These are phyloP conservation scores for Diospyros lotus DNA, from an alignment of 148 eudicot species.

Conservation along the genomic window DNA sequence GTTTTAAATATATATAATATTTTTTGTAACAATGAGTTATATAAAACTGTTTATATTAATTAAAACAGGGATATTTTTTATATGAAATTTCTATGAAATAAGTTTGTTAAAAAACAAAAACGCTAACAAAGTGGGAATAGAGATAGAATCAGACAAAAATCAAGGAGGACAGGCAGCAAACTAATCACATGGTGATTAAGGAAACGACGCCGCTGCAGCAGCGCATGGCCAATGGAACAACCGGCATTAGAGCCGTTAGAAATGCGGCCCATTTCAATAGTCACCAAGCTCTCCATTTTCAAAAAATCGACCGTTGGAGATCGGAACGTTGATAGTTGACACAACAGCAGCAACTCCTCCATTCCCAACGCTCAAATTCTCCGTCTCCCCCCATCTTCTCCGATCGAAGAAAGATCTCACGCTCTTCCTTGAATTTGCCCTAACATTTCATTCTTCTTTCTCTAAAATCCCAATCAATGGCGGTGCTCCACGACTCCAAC, in stretches of 20 bases:
- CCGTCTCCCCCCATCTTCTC: not conserved
- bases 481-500: conserved; percentile 33
- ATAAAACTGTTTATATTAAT: too few relatives aligned
- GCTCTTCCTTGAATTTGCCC: not conserved
- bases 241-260: conserved; percentile 27
- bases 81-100: too few relatives aligned
- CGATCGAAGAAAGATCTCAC: not conserved
- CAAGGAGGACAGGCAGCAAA: not conserved
- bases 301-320: conserved; percentile 42
- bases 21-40: too few relatives aligned
- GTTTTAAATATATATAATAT: too few relatives aligned
- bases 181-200: not conserved
- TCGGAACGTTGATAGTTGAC: conserved; percentile 25
- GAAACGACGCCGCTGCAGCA: conserved; percentile 9
- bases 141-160: too few relatives aligned
- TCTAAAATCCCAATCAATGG: conserved; percentile 15
- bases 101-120: too few relatives aligned
- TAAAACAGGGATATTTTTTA: too few relatives aligned
- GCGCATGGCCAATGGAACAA: not conserved
- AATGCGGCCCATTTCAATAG: conserved; percentile 5
- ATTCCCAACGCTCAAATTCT: not conserved
- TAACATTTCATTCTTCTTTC: not conserved
- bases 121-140: too few relatives aligned
- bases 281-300: conserved; percentile 13
- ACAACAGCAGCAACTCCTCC: not conserved